Conservation (phyloP, 2,329 filamentous ascomycete species). For the Hypocreales sp. region DNA sequence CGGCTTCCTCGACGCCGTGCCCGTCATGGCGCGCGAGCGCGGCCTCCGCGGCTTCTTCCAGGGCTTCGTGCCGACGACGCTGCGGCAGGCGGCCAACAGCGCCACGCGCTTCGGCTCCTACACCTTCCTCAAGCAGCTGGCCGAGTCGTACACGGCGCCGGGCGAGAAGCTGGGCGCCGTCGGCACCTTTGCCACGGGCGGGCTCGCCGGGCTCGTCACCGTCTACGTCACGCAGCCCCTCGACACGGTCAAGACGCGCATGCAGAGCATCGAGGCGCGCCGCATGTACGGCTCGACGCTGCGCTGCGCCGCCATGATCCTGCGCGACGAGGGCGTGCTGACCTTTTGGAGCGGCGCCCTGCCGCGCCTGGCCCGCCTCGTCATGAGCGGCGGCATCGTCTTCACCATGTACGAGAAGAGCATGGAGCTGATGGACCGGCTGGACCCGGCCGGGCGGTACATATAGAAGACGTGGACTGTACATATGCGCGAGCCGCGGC, state of each 20-base stretch:
- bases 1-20: constrained; percentile 82
- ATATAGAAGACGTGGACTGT: constrained; percentile 48
- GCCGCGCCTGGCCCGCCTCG: constrained; percentile 67
- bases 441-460: constrained; percentile 76
- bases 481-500: no score
- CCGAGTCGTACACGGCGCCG: constrained; percentile 80
- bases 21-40: constrained; percentile 74
- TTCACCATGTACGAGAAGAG: constrained; percentile 98
- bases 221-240: constrained; percentile 64
- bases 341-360: constrained; percentile 93
- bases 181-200: constrained; percentile 84
- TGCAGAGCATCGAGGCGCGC: constrained; percentile 88
- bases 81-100: constrained; percentile 85
- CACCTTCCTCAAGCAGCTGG: constrained; percentile 78
- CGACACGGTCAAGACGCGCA: constrained; percentile 91
- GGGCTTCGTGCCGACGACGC: constrained; percentile 88
- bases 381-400: constrained; percentile 89
- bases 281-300: constrained; percentile 75
- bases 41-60: constrained; percentile 91
- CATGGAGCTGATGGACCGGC: constrained; percentile 66
- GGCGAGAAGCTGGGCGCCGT: constrained; percentile 85
- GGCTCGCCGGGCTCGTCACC: constrained; percentile 76
- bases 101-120: constrained; percentile 85
- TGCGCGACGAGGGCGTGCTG: constrained; percentile 74
- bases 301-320: constrained; percentile 67